Evolutionary conservation across 2,329 filamentous ascomycete species (phyloP).

Genomic region (Botryotinia globosa): DNA sequence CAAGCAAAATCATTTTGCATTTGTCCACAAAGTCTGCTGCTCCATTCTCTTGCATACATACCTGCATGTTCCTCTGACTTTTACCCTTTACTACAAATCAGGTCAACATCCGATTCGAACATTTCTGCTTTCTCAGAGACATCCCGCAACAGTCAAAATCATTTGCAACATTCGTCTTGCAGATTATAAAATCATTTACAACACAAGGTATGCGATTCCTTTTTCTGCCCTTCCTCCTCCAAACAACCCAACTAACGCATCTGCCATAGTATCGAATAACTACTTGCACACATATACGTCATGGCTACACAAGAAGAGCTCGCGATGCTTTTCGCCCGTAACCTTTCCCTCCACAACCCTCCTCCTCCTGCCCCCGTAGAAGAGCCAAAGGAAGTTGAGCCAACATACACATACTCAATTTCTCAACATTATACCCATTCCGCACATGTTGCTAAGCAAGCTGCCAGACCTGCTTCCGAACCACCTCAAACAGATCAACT

Average conservation of each 20-base stretch:
- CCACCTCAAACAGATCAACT: slow-evolving; percentile 49
- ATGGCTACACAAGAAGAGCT: slow-evolving; percentile 78
- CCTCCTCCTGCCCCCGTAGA: slow-evolving; percentile 34
- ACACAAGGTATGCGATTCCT: slow-evolving; percentile 36
- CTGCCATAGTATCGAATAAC: not conserved
- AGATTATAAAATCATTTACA: slow-evolving; percentile 30
- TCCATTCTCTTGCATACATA: slow-evolving; percentile 33
- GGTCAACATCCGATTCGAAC: slow-evolving; percentile 23
- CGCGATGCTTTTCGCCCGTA: slow-evolving; percentile 72
- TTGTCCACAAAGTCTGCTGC: slow-evolving; percentile 36
- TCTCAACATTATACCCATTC: slow-evolving; percentile 85
- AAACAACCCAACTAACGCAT: slow-evolving; percentile 10
- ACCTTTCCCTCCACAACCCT: slow-evolving; percentile 59
- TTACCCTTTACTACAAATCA: slow-evolving; percentile 32
- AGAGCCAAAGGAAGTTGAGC: slow-evolving; percentile 37
- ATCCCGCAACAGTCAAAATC: slow-evolving; percentile 21
- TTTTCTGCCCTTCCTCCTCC: slow-evolving; percentile 10
- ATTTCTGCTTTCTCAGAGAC: slow-evolving; percentile 11
- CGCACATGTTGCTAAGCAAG: slow-evolving; percentile 56
- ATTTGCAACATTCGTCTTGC: slow-evolving; percentile 31
- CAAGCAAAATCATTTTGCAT: slow-evolving; percentile 33
- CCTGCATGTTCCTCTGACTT: slow-evolving; percentile 34
- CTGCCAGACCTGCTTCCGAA: slow-evolving; percentile 50
- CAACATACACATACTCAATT: slow-evolving; percentile 66
- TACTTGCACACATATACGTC: not conserved